Evolutionary conservation across 495 filamentous ascomycete species (phyloP).

Genomic region (Cladorrhinum samala): DNA sequence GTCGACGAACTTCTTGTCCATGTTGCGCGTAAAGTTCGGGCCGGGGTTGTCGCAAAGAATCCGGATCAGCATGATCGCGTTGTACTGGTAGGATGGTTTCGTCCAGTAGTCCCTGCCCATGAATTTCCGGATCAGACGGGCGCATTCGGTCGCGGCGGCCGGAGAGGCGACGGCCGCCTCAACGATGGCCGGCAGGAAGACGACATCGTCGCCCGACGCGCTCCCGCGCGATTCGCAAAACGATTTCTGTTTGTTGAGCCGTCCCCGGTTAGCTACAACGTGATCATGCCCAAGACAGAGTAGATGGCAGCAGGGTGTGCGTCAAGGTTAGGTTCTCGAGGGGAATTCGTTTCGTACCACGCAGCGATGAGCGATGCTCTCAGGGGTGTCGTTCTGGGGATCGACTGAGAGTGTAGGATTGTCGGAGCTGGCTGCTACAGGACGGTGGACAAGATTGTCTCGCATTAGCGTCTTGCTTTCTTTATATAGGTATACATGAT

Average conservation of each 20-base stretch:
- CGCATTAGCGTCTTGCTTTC: no score
- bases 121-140: conserved; percentile 72
- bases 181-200: conserved; percentile 91
- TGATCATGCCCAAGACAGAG: no score
- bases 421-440: conserved; percentile 15
- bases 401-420: conserved; percentile 18
- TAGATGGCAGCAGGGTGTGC: neutral
- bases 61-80: conserved; percentile 90
- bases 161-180: conserved; percentile 91
- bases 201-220: conserved; percentile 73
- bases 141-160: conserved; percentile 70
- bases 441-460: neutral
- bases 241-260: conserved; percentile 30
- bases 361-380: conserved; percentile 49
- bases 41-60: conserved; percentile 93
- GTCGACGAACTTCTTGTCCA: conserved; percentile 74
- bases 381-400: conserved; percentile 44
- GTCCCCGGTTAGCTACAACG: no score
- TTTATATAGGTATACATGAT: no score
- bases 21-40: conserved; percentile 74
- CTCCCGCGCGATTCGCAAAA: conserved; percentile 76
- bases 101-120: conserved; percentile 58
- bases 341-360: conserved; percentile 41
- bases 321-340: no score
- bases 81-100: conserved; percentile 74